Evolutionary conservation across 768 basidiomycete genomes (phyloP).

Genomic region (Hydnum rufescens): DNA sequence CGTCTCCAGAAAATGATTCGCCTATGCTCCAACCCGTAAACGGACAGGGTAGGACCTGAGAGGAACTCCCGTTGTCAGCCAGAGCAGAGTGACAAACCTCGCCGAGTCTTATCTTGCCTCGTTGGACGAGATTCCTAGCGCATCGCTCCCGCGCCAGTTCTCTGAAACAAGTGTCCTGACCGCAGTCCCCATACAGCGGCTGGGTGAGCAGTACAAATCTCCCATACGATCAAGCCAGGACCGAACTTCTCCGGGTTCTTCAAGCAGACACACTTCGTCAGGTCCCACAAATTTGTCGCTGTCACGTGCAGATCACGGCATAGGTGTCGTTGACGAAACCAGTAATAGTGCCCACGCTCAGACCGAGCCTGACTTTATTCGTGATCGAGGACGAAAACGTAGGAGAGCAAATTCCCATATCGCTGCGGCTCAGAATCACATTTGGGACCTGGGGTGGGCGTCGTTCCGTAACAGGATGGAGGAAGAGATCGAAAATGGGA

Average conservation of each 20-base stretch:
- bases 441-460: conserved; percentile 4
- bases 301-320: not conserved
- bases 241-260: not conserved
- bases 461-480: conserved; percentile 1
- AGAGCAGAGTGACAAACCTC: too few species aligned
- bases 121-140: not conserved
- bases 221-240: not conserved
- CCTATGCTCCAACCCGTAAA: too few species aligned
- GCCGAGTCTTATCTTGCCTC: too few species aligned
- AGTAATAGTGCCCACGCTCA: too few species aligned
- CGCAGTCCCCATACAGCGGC: not conserved
- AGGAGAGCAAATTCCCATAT: not conserved
- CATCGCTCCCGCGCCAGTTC: not conserved
- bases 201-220: too few species aligned
- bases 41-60: too few species aligned
- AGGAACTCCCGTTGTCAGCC: too few species aligned
- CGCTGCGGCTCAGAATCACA: conserved; percentile 1
- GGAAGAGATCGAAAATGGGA: conserved; percentile 2
- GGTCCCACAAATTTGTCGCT: not conserved
- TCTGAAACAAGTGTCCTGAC: not conserved
- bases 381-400: not conserved
- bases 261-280: too few species aligned
- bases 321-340: not conserved
- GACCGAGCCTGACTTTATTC: too few species aligned
- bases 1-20: conserved; percentile 1